Evolutionary conservation across 495 filamentous ascomycete genomes (phyloP).

Genomic region (Polyplosphaeria fusca): DNA sequence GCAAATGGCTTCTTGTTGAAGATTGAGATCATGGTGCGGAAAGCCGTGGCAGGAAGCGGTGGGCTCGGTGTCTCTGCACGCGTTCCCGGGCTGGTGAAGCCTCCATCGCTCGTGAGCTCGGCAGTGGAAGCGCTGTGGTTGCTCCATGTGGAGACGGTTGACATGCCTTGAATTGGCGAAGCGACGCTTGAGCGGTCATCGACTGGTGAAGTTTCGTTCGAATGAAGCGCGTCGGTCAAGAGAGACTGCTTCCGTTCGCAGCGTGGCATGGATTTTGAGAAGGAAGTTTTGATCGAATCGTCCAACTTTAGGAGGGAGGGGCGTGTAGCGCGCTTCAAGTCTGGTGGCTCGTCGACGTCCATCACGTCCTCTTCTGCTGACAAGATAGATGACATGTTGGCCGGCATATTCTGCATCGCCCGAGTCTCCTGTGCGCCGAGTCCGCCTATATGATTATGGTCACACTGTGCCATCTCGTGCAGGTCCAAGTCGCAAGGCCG

Average conservation of each 20-base stretch:
- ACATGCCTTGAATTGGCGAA: constrained; percentile 34
- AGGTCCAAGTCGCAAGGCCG: not conserved
- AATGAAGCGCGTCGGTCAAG: constrained; percentile 26
- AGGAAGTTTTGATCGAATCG: constrained; percentile 20
- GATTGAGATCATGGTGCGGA: constrained; percentile 35
- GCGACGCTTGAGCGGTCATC: constrained; percentile 12
- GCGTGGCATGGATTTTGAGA: constrained; percentile 18
- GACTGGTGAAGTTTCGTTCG: constrained; percentile 18
- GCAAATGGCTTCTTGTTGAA: constrained; percentile 38
- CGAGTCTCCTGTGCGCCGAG: constrained; percentile 13
- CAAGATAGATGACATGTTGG: constrained; percentile 11
- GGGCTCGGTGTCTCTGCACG: constrained; percentile 85
- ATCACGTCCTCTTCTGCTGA: constrained; percentile 30
- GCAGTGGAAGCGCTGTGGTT: constrained; percentile 76
- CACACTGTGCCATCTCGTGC: constrained; percentile 21
- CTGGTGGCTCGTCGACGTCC: constrained; percentile 37
- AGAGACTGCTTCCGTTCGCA: constrained; percentile 30
- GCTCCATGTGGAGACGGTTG: constrained; percentile 68
- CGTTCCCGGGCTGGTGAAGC: constrained; percentile 79
- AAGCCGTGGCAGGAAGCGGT: constrained; percentile 51
- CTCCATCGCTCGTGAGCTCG: constrained; percentile 88
- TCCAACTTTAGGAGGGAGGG: constrained; percentile 20
- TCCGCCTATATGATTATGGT: constrained; percentile 14
- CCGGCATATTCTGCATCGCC: constrained; percentile 16
- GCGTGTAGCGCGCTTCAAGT: constrained; percentile 30